Conservation (phyloP, 2,329 filamentous ascomycete species). For the Orbilia ellipsospora region DNA sequence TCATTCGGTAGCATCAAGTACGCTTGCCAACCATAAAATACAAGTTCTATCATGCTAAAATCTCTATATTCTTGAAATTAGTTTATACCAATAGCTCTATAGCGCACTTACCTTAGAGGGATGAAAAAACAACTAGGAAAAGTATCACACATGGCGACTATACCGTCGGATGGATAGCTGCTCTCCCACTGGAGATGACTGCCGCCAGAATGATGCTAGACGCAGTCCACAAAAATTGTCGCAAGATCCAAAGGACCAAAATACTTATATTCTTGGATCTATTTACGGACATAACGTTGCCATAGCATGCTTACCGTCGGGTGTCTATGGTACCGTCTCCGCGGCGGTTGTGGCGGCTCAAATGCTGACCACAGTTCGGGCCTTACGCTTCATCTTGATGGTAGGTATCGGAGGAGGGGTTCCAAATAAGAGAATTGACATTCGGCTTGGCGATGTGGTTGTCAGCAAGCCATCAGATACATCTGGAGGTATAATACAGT, state of each 20-base stretch:
- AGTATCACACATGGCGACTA: slow-evolving; percentile 8
- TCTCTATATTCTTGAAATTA: too few relatives aligned
- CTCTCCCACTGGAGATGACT: slow-evolving; percentile 51
- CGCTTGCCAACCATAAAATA: too few relatives aligned
- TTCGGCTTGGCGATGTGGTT: slow-evolving; percentile 27
- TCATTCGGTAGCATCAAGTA: too few relatives aligned
- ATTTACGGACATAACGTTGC: slow-evolving; percentile 61
- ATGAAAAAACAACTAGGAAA: too few relatives aligned
- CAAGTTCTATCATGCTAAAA: too few relatives aligned
- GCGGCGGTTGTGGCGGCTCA: slow-evolving; percentile 60
- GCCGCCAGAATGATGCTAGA: slow-evolving; percentile 56
- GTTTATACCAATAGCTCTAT: too few relatives aligned
- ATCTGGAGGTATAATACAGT: slow-evolving; percentile 8
- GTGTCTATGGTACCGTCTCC: slow-evolving; percentile 57
- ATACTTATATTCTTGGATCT: slow-evolving; percentile 58
- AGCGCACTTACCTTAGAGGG: too few relatives aligned
- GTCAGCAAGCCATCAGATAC: slow-evolving; percentile 15
- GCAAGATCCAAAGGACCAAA: slow-evolving; percentile 51
- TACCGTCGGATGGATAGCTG: slow-evolving; percentile 55
- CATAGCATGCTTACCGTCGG: slow-evolving; percentile 60
- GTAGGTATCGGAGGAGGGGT: slow-evolving; percentile 63
- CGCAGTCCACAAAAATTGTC: slow-evolving; percentile 42
- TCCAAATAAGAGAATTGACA: background rate
- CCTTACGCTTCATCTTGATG: slow-evolving; percentile 63
- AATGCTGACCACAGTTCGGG: slow-evolving; percentile 57